Conservation (phyloP, 1,284 basidiomycete species). For the Cryptococcus deneoformans region DNA sequence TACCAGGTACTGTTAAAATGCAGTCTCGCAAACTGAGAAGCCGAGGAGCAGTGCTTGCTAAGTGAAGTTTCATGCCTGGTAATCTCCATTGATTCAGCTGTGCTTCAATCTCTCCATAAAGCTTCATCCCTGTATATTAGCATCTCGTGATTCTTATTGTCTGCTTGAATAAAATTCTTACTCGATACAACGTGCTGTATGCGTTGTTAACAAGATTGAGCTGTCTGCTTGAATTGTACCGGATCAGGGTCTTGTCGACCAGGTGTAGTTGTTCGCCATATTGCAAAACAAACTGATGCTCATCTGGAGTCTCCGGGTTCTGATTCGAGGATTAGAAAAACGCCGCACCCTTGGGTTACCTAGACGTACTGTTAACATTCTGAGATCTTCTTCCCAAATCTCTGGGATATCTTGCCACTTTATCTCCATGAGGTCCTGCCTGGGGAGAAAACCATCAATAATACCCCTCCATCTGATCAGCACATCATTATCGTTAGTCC, state of each 20-base stretch:
- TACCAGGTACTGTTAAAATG: constrained; percentile 42
- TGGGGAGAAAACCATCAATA: constrained; percentile 29
- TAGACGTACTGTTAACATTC: constrained; percentile 18
- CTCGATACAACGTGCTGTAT: constrained; percentile 32
- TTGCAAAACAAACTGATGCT: constrained; percentile 31
- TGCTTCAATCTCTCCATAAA: constrained; percentile 35
- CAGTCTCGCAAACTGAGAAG: constrained; percentile 35
- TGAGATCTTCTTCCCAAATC: constrained; percentile 31
- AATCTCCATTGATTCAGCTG: constrained; percentile 32
- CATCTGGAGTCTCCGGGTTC: constrained; percentile 37
- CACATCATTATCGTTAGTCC: neutral
- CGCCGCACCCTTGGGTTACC: neutral
- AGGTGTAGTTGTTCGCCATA: constrained; percentile 22
- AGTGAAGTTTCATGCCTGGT: constrained; percentile 33
- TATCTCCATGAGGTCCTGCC: constrained; percentile 32
- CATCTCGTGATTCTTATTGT: neutral
- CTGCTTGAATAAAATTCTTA: constrained; percentile 3
- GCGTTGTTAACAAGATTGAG: constrained; percentile 24
- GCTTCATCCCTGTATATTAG: constrained; percentile 11
- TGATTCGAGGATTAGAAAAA: constrained; percentile 1
- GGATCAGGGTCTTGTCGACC: constrained; percentile 21
- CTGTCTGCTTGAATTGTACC: constrained; percentile 22
- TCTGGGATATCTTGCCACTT: constrained; percentile 32
- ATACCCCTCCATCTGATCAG: constrained; percentile 28
- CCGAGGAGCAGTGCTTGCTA: constrained; percentile 33